phyloP scores from a whole-genome alignment of 1,284 basidiomycete genomes.

The Papiliotrema nemorosa region DNA sequence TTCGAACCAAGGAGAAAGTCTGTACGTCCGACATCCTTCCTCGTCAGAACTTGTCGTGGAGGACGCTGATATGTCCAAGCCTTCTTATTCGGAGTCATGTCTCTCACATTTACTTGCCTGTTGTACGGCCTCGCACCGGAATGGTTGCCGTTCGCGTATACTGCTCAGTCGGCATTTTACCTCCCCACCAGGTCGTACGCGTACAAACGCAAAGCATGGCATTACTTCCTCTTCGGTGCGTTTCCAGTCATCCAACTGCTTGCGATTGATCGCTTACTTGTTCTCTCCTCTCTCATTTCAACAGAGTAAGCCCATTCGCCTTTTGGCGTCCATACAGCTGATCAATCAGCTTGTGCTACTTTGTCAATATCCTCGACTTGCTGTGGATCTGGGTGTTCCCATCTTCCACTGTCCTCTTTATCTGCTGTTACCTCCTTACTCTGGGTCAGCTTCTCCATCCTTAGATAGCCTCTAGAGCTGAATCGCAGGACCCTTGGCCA shows the following conservation, averaged over 20 bases:
- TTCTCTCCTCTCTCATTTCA: too few species aligned
- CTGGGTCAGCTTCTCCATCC: constrained; percentile 54
- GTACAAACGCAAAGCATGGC: constrained; percentile 82
- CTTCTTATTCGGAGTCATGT: constrained; percentile 89
- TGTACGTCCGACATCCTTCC: constrained; percentile 29
- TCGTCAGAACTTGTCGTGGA: not conserved
- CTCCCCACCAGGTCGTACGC: constrained; percentile 73
- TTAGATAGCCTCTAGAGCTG: constrained; percentile 4
- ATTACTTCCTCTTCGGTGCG: constrained; percentile 86
- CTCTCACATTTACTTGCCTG: constrained; percentile 73
- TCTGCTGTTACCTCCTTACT: constrained; percentile 81
- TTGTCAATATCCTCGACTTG: constrained; percentile 78
- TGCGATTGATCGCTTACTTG: not conserved
- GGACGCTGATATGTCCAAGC: constrained; percentile 44
- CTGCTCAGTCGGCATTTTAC: constrained; percentile 68
- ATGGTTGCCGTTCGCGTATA: constrained; percentile 59
- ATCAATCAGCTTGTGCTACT: constrained; percentile 67
- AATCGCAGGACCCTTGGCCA: constrained; percentile 67
- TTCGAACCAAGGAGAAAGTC: constrained; percentile 80
- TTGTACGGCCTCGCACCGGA: constrained; percentile 78
- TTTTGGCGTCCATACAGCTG: not conserved
- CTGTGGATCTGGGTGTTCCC: constrained; percentile 83
- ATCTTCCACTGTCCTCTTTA: constrained; percentile 66
- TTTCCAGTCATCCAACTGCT: not conserved
- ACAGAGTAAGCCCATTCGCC: constrained; percentile 14